phyloP scores from a whole-genome alignment of 345 rosid genomes.

The Populus pruinosa region DNA sequence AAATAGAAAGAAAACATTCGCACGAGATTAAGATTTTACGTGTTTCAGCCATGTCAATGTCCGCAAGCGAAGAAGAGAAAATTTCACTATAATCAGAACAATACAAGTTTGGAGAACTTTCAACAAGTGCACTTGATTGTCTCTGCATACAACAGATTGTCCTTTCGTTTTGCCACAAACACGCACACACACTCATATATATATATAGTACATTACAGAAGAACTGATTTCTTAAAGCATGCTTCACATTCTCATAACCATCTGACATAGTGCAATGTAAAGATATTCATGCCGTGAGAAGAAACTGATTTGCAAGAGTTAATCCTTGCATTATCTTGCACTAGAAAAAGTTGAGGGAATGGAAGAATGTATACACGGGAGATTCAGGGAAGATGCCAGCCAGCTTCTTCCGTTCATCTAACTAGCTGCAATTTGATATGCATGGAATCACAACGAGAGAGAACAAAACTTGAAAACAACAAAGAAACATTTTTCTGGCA shows the following conservation, averaged over 20 bases:
- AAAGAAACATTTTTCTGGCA: background rate
- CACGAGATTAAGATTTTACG: too few relatives aligned
- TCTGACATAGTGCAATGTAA: background rate
- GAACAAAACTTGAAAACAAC: background rate
- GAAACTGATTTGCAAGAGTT: background rate
- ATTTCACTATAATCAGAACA: background rate
- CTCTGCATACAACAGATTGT: background rate
- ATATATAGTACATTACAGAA: background rate
- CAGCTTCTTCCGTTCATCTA: conserved; percentile 80
- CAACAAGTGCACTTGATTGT: background rate
- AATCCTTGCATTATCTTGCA: background rate
- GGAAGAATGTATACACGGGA: conserved; percentile 64
- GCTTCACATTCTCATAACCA: background rate
- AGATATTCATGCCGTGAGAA: background rate
- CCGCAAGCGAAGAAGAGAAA: background rate
- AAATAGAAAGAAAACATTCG: background rate
- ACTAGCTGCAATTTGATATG: conserved; percentile 49
- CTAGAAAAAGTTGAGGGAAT: conserved; percentile 1
- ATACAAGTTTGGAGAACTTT: background rate
- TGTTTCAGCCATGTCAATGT: too few relatives aligned
- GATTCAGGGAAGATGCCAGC: conserved; percentile 76
- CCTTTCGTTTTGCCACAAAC: background rate
- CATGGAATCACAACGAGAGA: conserved; percentile 2
- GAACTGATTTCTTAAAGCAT: background rate
- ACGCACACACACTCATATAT: background rate